Percentiles rank a stretch among this genome's conserved stretches.
These are phyloP conservation scores for Alternaria gaisen DNA, from an alignment of 2,329 filamentous ascomycete genomes.

Conservation along the genomic window DNA sequence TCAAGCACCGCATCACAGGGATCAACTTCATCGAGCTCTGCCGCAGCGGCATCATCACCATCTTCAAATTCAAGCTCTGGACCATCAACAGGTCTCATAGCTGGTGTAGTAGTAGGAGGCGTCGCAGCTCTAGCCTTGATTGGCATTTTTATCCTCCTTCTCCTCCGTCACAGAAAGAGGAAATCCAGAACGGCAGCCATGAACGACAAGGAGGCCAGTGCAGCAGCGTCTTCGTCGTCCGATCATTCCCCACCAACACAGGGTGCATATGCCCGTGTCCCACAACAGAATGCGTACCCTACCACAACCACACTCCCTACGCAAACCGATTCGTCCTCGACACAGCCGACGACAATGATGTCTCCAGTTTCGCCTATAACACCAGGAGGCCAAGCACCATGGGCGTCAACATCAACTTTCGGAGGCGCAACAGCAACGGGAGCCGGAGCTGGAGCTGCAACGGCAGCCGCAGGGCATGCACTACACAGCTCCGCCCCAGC, in stretches of 20 bases:
- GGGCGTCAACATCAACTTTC: slow-evolving; percentile 2
- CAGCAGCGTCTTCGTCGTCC: not conserved
- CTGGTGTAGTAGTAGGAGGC: slow-evolving; percentile 19
- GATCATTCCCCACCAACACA: slow-evolving; percentile 1
- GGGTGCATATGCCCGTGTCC: not conserved
- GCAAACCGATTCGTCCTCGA: not conserved
- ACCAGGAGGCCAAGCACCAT: slow-evolving; percentile 1
- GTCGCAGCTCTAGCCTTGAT: slow-evolving; percentile 20
- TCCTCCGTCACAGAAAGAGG: slow-evolving; percentile 17
- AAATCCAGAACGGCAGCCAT: not conserved
- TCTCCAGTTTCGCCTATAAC: slow-evolving; percentile 8
- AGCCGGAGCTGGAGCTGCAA: not conserved
- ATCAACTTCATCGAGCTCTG: not conserved
- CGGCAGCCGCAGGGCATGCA: not conserved
- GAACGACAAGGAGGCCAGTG: slow-evolving; percentile 7
- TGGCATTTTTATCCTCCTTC: slow-evolving; percentile 22
- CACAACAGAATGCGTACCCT: not conserved
- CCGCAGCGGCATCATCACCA: slow-evolving; percentile 1
- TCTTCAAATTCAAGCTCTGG: slow-evolving; percentile 7
- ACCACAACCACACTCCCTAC: not conserved
- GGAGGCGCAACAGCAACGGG: not conserved
- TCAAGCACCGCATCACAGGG: not conserved
- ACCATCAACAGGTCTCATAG: slow-evolving; percentile 19
- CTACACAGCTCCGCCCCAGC: not conserved
- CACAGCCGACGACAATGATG: not conserved